Evolutionary conservation across 2,329 filamentous ascomycete species (phyloP), one percentile per base, ranked within the genome.

Genomic region (Chaetomiaceae sp.): DNA sequence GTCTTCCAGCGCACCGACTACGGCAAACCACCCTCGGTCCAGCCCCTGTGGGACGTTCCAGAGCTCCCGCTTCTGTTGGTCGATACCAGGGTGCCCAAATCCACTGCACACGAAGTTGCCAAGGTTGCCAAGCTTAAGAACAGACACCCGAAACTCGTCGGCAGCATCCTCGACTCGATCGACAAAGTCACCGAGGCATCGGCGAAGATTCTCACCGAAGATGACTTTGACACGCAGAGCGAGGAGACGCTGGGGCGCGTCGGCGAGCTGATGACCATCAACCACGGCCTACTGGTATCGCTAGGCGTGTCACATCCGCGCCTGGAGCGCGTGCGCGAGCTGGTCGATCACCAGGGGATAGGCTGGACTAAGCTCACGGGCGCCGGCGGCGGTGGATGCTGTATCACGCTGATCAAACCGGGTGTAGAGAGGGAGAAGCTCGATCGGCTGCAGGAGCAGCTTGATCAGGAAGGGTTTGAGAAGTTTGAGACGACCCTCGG

Each of bases 301-400:
- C 75, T 99, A 3, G 94, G 94, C 7, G 94, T 97, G 25, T 97
- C 91, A 2, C 94, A 99, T 69, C 95, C 94, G 1, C 85, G 90
- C 42, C 78, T 99, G 23, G 94, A 99, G 72, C 84, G 92, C 29
- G 85, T 99, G 62, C 84, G 94, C 57, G 92, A 96, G 71, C 75
- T 99, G 23, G 87, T 95, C 44, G 92, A 99, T 61, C 84, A 94
- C 62, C 82, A 90, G 52, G 87, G 86, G 36, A 87, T 96, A 51
- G 94, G 94, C 27, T 99, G 91, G 91, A 96, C 94, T 11, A 99
- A 99, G 69, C 79, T 99, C 53, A 99, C 94, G 0, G 94, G 94
- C 30, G 94, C 94, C 1, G 94, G 94, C 20, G 95, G 94, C 11
- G 95, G 94, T 52, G 94, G 94, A 2, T 97, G 95, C 70, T 92